Evolutionary conservation across 2,329 filamentous ascomycete genomes (phyloP).

Genomic region (Pseudomassariella vexata): DNA sequence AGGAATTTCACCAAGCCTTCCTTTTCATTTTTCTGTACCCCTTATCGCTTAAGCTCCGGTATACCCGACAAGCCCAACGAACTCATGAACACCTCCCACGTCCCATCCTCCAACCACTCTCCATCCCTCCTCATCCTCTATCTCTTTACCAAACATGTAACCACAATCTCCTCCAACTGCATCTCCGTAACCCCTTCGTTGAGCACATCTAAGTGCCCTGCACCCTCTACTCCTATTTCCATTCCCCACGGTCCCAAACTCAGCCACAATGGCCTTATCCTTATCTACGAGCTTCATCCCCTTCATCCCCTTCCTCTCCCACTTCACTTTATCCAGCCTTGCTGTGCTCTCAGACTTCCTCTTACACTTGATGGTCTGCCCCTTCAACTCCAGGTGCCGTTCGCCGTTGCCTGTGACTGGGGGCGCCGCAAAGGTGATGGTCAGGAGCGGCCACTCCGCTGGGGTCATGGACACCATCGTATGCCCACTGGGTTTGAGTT

Average conservation of each 20-base stretch:
- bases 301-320: constrained; percentile 8
- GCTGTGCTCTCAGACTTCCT: constrained; percentile 9
- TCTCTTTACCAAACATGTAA: constrained; percentile 10
- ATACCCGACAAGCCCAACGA: background rate
- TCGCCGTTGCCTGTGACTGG: constrained; percentile 5
- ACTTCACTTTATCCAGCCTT: constrained; percentile 8
- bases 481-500: constrained; percentile 8
- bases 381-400: constrained; percentile 9
- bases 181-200: constrained; percentile 3
- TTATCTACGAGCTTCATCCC: constrained; percentile 9
- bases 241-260: constrained; percentile 8
- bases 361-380: constrained; percentile 3
- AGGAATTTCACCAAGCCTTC: too few species aligned
- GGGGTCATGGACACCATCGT: constrained; percentile 6
- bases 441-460: constrained; percentile 6
- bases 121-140: constrained; percentile 11
- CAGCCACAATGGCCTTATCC: constrained; percentile 7
- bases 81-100: constrained; percentile 9
- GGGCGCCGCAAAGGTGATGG: constrained; percentile 9
- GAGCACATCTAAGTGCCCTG: constrained; percentile 8
- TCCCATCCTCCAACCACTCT: constrained; percentile 8
- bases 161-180: constrained; percentile 10
- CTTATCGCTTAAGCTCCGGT: too few species aligned
- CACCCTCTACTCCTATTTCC: constrained; percentile 8
- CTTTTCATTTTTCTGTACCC: too few species aligned